phyloP scores from a whole-genome alignment of 805 yeast genomes.

The Cyberlindnera mrakii region DNA sequence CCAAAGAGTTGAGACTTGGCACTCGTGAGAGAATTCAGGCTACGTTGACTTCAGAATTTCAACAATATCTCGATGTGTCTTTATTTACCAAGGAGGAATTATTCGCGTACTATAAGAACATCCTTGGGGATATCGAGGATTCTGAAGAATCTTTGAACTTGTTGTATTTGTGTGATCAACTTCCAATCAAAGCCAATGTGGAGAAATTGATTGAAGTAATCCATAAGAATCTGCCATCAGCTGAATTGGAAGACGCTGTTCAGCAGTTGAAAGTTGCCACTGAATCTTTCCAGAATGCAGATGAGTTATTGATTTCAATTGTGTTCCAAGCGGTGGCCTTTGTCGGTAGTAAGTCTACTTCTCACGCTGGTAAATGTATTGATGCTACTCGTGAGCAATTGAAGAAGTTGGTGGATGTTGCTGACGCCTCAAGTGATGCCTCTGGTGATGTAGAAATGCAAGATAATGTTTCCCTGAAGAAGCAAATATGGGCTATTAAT shows the following conservation, averaged over 20 bases:
- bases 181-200: constrained; percentile 32
- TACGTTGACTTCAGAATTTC: constrained; percentile 60
- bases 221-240: constrained; percentile 26
- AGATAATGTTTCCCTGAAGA: constrained; percentile 14
- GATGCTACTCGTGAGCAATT: constrained; percentile 33
- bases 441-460: constrained; percentile 5
- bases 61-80: constrained; percentile 39
- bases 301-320: constrained; percentile 48
- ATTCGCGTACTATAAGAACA: constrained; percentile 29
- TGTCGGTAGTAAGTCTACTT: constrained; percentile 83
- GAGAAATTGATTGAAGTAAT: constrained; percentile 32
- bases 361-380: constrained; percentile 60
- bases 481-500: constrained; percentile 42
- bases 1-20: constrained; percentile 80
- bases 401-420: constrained; percentile 22
- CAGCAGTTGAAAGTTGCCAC: constrained; percentile 25
- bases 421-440: constrained; percentile 3
- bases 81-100: constrained; percentile 31
- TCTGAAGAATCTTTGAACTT: constrained; percentile 25
- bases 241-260: constrained; percentile 26
- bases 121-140: constrained; percentile 23
- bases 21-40: constrained; percentile 64
- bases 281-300: constrained; percentile 29
- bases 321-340: constrained; percentile 68
- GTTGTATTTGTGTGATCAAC: constrained; percentile 31